Evolutionary conservation across 164 flowering plant species (phyloP), one percentile per base, ranked within the genome.

Genomic region (Umbellularia californica): DNA sequence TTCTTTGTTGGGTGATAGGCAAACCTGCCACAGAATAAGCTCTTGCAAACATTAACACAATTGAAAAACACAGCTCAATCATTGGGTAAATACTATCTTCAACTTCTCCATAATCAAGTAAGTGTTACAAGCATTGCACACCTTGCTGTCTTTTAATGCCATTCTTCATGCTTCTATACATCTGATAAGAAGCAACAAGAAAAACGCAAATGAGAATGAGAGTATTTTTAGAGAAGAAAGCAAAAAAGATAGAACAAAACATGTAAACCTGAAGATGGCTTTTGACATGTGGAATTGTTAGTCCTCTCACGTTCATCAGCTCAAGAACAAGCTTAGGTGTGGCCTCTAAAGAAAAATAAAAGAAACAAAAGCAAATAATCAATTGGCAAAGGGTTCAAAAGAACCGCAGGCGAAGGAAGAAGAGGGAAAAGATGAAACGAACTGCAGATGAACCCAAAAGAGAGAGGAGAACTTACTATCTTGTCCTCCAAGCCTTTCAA

Each of bases 321-420:
- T 87, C 93, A 76, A 90, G 88, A 76, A 94, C 92, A 75, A 92
- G 90, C 82, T 94, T 94, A 6, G 98, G 98, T 4, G 97, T 94
- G 17, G 98, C 98, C 73, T 88, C 98, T 94, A 23, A 72, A 70
- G 19, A 50, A 35, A 74, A 41, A 20, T 12, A 22, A 73, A 62
- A 58, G 6, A 27, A 11, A 9, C 15, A 20, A 67, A 9, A 55
- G 17, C 10, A 19, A 4, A 19, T 67, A 28, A 33, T 67, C 27
- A 25, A 64, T 28, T 13, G 10, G n/a, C 4, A 55, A n/a, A 17
- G 60, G 20, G 3, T 20, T 55, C 60, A 67, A 15, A 67, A 41
- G 27, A 70, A 67, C 17, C 20, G 15, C 50, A 67, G 17, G 3
- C 17, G 69, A 60, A 70, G 14, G 50, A 17, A 22, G 50, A 50